A percentile compares a stretch with the other conserved stretches of the same genome.
Evolutionary conservation across 148 eudicot genomes (phyloP).

Genomic region (Mesembryanthemum crystallinum): DNA sequence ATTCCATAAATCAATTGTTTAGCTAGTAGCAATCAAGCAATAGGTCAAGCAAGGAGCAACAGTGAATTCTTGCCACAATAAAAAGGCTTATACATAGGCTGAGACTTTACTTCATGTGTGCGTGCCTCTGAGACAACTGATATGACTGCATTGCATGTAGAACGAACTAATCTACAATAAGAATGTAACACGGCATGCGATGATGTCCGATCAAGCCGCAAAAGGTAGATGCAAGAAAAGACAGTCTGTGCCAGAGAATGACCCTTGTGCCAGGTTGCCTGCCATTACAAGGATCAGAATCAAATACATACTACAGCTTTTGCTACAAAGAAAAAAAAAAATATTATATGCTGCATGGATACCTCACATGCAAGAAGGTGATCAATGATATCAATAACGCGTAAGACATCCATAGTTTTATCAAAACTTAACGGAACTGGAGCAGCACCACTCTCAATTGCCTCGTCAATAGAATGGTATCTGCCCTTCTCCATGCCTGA

Average conservation of each 20-base stretch:
- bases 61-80: not conserved
- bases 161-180: conserved; percentile 68
- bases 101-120: conserved; percentile 90
- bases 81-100: conserved; percentile 1
- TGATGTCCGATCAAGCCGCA: conserved; percentile 82
- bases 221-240: conserved; percentile 84
- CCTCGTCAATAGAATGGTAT: conserved; percentile 88
- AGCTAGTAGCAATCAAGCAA: not conserved
- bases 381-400: conserved; percentile 81
- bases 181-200: conserved; percentile 80
- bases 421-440: conserved; percentile 84
- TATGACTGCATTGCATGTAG: conserved; percentile 86
- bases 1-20: not conserved
- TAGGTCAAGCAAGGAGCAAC: not conserved
- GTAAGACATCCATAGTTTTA: conserved; percentile 63
- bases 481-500: conserved; percentile 78
- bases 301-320: not conserved
- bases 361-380: conserved; percentile 98
- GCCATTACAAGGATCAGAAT: conserved; percentile 36
- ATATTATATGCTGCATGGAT: too few species aligned
- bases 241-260: conserved; percentile 94
- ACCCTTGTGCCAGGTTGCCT: conserved; percentile 99
- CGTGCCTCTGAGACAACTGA: conserved; percentile 90
- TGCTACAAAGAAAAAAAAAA: not conserved
- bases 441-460: conserved; percentile 93